Evolutionary conservation across 306 rosid species (phyloP).

Genomic region (Hippophae gyantsensis): DNA sequence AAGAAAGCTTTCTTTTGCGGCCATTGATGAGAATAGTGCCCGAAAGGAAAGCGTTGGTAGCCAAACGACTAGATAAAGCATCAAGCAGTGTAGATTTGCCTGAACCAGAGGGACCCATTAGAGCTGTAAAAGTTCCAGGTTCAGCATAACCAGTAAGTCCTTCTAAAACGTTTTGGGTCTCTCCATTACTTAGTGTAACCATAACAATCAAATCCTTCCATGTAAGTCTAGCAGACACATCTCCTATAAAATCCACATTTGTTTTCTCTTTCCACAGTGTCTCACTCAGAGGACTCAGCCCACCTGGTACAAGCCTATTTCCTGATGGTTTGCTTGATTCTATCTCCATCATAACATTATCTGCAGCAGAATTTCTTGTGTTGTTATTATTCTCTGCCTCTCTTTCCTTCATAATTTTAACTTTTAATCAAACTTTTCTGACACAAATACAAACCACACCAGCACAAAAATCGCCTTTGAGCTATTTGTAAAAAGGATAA

Average conservation of each 20-base stretch:
- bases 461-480: not conserved
- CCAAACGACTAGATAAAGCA: constrained; percentile 91
- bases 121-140: constrained; percentile 83
- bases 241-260: constrained; percentile 52
- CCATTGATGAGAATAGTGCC: constrained; percentile 88
- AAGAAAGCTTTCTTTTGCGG: constrained; percentile 83
- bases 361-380: constrained; percentile 22
- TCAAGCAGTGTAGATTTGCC: constrained; percentile 94
- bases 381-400: constrained; percentile 8
- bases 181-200: constrained; percentile 72
- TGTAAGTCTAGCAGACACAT: constrained; percentile 82
- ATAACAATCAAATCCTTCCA: constrained; percentile 97
- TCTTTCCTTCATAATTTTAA: not conserved
- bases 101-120: constrained; percentile 98
- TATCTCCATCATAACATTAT: constrained; percentile 50
- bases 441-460: not conserved
- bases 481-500: constrained; percentile 3
- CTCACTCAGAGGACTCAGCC: constrained; percentile 86
- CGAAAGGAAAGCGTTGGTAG: constrained; percentile 76
- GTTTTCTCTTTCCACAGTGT: constrained; percentile 83
- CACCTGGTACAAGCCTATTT: constrained; percentile 26
- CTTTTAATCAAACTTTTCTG: not conserved
- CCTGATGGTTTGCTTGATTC: constrained; percentile 48
- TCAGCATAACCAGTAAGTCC: constrained; percentile 86
- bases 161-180: constrained; percentile 73